Base-by-base conservation (phyloP, 169 alveolate genomes). In the Plasmodium reichenowi region DNA sequence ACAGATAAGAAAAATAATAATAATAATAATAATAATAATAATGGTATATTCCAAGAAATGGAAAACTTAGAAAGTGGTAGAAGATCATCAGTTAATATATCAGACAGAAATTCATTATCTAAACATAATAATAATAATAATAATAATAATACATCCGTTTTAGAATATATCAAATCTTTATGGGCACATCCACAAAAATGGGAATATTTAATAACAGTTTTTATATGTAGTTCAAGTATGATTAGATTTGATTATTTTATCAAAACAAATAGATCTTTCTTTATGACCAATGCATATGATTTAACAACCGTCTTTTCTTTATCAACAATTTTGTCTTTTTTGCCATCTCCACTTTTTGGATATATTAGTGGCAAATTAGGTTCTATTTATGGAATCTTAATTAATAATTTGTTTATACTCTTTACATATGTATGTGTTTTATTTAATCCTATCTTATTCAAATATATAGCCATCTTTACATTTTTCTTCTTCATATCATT, bases 331-430 rank as follows among this genome's bases (percentile, higher is more conserved):
- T 24, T 85, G n/a, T 68, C 92, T 17, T 85, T 85, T 45, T 38
- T 85, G 6, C 92, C 92, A 13, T 52, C 92, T 1, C 92, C 92
- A 15, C 38, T 85, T 12, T 85, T 85, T 85, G 92, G 92, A 22
- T 85, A 70, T 52, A 22, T 85, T 50, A 66, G 87, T 9, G 92
- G 87, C 43, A 85, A 72, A 45, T 70, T 68, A 32, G 87, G 92
- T 24, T 71, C 91, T 3, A 20, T 85, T 48, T 85, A 70, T 72
- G 58, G 85, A 10, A 70, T 85, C 38, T n/a, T 71, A 59, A 60
- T 47, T 47, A 85, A 85, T 32, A 85, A 85, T 62, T 2, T 59
- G 22, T 66, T 85, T 45, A 47, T 70, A 70, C 60, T 72, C n/a
- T 59, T 85, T 8, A 47, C 87, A 5, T 85, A 85, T 56, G 8